Evolutionary conservation across 2,329 filamentous ascomycete species (phyloP).

Genomic region (Kalmusia sp.): DNA sequence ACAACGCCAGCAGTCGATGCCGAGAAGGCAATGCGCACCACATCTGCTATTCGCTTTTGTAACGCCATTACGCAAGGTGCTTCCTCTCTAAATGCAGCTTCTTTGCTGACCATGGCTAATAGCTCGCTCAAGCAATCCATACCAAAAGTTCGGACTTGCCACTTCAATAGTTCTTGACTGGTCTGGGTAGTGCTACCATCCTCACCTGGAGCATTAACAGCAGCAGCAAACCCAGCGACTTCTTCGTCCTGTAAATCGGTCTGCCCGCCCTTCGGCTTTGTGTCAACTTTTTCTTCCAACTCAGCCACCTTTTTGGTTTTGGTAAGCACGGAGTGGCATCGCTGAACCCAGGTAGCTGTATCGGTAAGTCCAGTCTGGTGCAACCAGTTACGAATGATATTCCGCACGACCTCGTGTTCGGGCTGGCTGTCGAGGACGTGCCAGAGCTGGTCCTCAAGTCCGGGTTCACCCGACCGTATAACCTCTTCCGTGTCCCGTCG

Average conservation of each 20-base stretch:
- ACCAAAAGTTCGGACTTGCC: slow-evolving; percentile 95
- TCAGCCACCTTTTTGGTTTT: slow-evolving; percentile 78
- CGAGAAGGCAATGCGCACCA: slow-evolving; percentile 96
- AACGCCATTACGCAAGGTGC: slow-evolving; percentile 79
- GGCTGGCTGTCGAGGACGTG: slow-evolving; percentile 81
- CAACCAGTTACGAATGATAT: slow-evolving; percentile 91
- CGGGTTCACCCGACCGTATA: slow-evolving; percentile 74
- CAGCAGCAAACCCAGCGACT: slow-evolving; percentile 91
- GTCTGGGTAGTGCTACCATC: slow-evolving; percentile 49
- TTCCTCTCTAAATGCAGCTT: slow-evolving; percentile 78
- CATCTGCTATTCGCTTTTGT: slow-evolving; percentile 85
- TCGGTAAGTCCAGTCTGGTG: slow-evolving; percentile 84
- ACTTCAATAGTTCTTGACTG: slow-evolving; percentile 85
- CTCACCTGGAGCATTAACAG: slow-evolving; percentile 62
- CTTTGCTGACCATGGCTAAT: slow-evolving; percentile 78
- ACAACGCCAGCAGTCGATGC: slow-evolving; percentile 94
- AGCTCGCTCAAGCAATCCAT: slow-evolving; percentile 89
- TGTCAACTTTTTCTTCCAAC: slow-evolving; percentile 57
- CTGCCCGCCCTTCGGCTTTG: slow-evolving; percentile 58
- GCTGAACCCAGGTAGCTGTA: slow-evolving; percentile 83
- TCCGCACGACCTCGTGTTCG: slow-evolving; percentile 79
- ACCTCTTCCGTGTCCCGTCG: slow-evolving; percentile 88
- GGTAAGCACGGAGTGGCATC: slow-evolving; percentile 86
- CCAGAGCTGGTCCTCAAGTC: slow-evolving; percentile 92
- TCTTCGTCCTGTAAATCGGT: slow-evolving; percentile 95